phyloP scores from a whole-genome alignment of 208 protist genomes.

The Crithidia expoeki region DNA sequence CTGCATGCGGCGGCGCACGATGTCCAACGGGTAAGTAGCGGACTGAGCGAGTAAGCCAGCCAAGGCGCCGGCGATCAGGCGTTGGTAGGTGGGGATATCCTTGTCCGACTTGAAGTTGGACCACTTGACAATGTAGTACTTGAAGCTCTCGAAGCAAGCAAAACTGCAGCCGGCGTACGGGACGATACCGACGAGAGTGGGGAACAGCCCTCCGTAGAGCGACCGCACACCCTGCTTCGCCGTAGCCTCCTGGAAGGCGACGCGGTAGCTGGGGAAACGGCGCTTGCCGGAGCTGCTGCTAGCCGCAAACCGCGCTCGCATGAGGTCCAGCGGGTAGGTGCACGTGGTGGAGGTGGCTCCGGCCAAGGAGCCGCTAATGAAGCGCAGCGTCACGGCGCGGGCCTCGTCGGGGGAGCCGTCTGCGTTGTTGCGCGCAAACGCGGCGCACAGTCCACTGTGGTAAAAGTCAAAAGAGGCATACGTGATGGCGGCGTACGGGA shows the following conservation, averaged over 20 bases:
- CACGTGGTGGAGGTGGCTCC: constrained; percentile 91
- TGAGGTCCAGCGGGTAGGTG: constrained; percentile 95
- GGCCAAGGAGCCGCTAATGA: constrained; percentile 87
- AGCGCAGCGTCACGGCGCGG: constrained; percentile 59
- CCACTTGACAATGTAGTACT: constrained; percentile 65
- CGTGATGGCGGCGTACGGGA: constrained; percentile 95
- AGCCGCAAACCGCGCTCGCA: constrained; percentile 90
- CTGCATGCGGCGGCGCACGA: constrained; percentile 94
- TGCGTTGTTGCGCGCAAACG: constrained; percentile 18
- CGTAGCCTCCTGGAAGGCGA: constrained; percentile 67
- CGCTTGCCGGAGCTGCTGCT: constrained; percentile 59
- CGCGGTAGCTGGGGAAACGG: constrained; percentile 75
- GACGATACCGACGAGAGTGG: constrained; percentile 93
- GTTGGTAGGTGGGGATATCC: constrained; percentile 70
- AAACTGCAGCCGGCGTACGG: constrained; percentile 95
- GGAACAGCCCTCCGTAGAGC: constrained; percentile 86
- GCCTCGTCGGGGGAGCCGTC: constrained; percentile 50
- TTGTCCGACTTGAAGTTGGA: constrained; percentile 64
- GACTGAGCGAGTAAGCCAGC: constrained; percentile 93
- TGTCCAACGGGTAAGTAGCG: constrained; percentile 94
- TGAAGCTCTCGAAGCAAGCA: constrained; percentile 91
- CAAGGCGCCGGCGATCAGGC: constrained; percentile 78
- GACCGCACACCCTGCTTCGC: constrained; percentile 57
- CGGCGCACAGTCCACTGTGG: constrained; percentile 37
- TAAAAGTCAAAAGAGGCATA: constrained; percentile 94